Evolutionary conservation across 106 monocot species (phyloP).

Genomic region (Triglochin maritima): DNA sequence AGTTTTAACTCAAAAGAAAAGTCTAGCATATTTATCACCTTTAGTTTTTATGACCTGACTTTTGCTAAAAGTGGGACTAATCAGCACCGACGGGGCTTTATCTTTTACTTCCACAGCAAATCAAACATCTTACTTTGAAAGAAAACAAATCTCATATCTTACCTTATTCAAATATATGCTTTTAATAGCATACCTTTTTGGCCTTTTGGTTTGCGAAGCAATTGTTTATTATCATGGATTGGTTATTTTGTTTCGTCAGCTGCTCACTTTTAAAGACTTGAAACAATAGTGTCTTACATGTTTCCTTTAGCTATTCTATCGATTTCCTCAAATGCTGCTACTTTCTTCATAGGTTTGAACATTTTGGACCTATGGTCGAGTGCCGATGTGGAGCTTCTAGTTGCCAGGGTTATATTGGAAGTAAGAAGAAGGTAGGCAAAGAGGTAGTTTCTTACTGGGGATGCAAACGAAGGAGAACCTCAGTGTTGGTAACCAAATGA

Average conservation of each 20-base stretch:
- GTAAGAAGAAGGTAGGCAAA: slow-evolving; percentile 40
- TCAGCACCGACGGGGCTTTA: too few relatives aligned
- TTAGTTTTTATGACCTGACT: too few relatives aligned
- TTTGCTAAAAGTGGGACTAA: too few relatives aligned
- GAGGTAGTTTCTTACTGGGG: slow-evolving; percentile 22
- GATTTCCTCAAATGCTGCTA: background rate
- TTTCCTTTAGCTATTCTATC: background rate
- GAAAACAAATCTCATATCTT: background rate
- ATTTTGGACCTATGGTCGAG: slow-evolving; percentile 73
- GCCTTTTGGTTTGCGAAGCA: background rate
- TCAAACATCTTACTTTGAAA: too few relatives aligned
- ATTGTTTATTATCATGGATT: background rate
- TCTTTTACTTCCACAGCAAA: too few relatives aligned
- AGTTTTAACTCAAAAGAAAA: too few relatives aligned
- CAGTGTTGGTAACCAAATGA: background rate
- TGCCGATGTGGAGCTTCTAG: slow-evolving; percentile 70
- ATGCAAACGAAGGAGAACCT: slow-evolving; percentile 27
- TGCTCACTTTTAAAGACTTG: background rate
- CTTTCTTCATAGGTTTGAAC: slow-evolving; percentile 50
- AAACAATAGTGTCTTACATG: background rate
- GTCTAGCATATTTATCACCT: too few relatives aligned
- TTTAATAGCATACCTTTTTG: background rate
- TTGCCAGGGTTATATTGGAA: slow-evolving; percentile 84
- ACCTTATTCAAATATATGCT: background rate
- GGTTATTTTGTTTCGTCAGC: too few relatives aligned